These are phyloP conservation scores for Penicillium sp. DNA, from an alignment of 2,329 filamentous ascomycete species.

Conservation along the genomic window DNA sequence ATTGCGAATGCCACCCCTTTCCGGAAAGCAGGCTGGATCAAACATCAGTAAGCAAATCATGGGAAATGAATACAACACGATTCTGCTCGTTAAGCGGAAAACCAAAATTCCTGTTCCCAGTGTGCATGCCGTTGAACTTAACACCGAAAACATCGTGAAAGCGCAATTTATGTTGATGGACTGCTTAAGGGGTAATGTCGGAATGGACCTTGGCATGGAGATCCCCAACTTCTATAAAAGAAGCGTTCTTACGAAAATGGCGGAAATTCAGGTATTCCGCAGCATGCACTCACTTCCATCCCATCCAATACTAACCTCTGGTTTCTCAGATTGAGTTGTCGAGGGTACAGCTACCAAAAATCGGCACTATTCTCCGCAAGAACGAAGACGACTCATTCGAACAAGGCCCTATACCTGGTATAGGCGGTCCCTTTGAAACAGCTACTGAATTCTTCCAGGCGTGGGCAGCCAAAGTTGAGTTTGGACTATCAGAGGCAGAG, in stretches of 20 bases:
- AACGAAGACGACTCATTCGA: constrained; percentile 3
- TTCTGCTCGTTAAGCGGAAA: too few relatives aligned
- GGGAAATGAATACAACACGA: too few relatives aligned
- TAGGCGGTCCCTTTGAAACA: constrained; percentile 4
- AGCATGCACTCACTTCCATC: not conserved
- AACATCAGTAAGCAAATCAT: too few relatives aligned
- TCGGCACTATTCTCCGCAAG: constrained; percentile 2
- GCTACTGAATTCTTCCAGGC: constrained; percentile 5
- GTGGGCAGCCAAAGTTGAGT: not conserved
- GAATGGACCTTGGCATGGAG: constrained; percentile 1
- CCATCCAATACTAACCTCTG: not conserved
- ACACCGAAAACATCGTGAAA: too few relatives aligned
- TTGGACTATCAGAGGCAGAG: constrained; percentile 1
- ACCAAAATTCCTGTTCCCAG: too few relatives aligned
- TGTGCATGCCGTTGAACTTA: too few relatives aligned
- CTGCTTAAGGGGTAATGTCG: constrained; percentile 2
- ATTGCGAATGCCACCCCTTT: too few relatives aligned
- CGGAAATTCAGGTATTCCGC: constrained; percentile 4
- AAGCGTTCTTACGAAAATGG: not conserved
- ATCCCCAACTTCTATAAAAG: not conserved
- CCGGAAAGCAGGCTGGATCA: too few relatives aligned
- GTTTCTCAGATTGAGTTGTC: not conserved
- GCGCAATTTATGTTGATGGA: not conserved
- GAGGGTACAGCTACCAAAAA: constrained; percentile 4
- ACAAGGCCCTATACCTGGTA: constrained; percentile 3